Evolutionary conservation across 176 grass and related monocot genomes (phyloP).

Genomic region (Dendrocalamus sinicus): DNA sequence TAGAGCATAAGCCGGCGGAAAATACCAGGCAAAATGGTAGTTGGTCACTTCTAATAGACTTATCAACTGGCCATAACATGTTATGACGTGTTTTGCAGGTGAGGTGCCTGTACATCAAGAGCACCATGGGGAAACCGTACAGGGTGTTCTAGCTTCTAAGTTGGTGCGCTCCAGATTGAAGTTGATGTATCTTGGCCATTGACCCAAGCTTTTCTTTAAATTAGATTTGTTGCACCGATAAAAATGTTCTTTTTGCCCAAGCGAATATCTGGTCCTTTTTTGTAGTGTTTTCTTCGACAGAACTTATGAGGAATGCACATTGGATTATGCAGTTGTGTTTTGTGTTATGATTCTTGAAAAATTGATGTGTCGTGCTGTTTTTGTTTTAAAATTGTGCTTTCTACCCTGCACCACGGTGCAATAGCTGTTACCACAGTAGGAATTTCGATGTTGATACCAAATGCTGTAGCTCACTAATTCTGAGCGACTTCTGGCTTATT

Average conservation of each 20-base stretch:
- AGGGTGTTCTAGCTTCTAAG: slow-evolving; percentile 65
- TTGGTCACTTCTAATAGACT: background rate
- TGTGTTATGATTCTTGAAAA: background rate
- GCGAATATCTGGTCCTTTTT: background rate
- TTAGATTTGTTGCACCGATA: slow-evolving; percentile 36
- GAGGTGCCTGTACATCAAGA: slow-evolving; percentile 95
- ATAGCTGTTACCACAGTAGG: background rate
- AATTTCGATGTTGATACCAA: background rate
- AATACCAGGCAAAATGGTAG: background rate
- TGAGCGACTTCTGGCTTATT: slow-evolving; percentile 37
- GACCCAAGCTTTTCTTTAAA: slow-evolving; percentile 18
- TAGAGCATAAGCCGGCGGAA: background rate
- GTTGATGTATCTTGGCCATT: background rate
- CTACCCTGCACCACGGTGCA: too few species aligned
- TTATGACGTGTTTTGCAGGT: slow-evolving; percentile 52
- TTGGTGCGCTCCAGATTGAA: slow-evolving; percentile 7
- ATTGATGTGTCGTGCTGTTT: background rate
- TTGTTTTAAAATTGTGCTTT: background rate
- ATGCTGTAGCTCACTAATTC: background rate
- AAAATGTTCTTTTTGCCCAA: slow-evolving; percentile 31
- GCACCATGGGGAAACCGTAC: slow-evolving; percentile 92
- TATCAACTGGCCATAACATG: background rate
- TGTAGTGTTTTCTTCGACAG: background rate
- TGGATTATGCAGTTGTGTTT: background rate
- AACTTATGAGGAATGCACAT: slow-evolving; percentile 2